These are phyloP conservation scores for Xylariaceae sp. DNA, from an alignment of 2,329 filamentous ascomycete species.

Conservation along the genomic window DNA sequence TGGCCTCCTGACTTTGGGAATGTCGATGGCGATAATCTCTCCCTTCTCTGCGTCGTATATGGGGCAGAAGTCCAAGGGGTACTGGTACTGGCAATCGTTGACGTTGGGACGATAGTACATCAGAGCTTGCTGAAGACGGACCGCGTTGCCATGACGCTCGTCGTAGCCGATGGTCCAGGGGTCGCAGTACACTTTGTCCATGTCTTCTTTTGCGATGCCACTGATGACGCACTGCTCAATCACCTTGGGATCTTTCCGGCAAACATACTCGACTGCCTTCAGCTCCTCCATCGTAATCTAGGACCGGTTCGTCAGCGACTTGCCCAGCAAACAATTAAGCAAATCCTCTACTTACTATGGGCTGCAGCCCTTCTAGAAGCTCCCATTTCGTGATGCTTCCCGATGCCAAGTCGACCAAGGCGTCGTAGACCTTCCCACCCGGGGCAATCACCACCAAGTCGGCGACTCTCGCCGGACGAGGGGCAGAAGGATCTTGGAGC, in stretches of 20 bases:
- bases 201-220: conserved; percentile 74
- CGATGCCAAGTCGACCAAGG: conserved; percentile 66
- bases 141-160: conserved; percentile 72
- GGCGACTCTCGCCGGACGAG: conserved; percentile 65
- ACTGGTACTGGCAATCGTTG: conserved; percentile 87
- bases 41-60: conserved; percentile 80
- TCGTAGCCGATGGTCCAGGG: conserved; percentile 96
- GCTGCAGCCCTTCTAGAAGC: conserved; percentile 69
- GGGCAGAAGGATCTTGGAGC: conserved; percentile 59
- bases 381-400: conserved; percentile 69
- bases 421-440: conserved; percentile 77
- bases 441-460: conserved; percentile 79
- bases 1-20: conserved; percentile 71
- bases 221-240: conserved; percentile 85
- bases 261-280: conserved; percentile 69
- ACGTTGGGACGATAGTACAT: conserved; percentile 90
- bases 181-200: conserved; percentile 95
- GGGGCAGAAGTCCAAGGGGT: conserved; percentile 87
- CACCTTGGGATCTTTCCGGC: conserved; percentile 73
- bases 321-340: no score
- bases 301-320: no score
- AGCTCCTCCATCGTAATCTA: conserved; percentile 90
- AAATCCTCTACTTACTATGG: conserved; percentile 64
- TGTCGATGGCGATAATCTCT: conserved; percentile 75
- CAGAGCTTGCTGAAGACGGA: conserved; percentile 82